phyloP scores from a whole-genome alignment of 768 basidiomycete genomes.

The Calocybe cyanea region DNA sequence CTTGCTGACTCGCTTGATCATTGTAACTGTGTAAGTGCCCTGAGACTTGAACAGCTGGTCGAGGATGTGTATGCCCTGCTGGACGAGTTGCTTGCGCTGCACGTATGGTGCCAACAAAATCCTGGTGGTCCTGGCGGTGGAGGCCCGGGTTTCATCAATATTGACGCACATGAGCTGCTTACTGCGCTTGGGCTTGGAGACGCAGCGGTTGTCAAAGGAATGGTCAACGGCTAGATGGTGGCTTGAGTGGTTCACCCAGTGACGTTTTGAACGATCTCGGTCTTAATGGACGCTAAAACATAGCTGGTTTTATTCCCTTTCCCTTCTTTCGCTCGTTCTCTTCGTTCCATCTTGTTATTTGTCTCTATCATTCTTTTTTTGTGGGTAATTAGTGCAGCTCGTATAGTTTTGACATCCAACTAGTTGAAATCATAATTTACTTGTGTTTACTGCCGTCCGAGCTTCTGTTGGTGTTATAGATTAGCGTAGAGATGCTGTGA shows the following conservation, averaged over 20 bases:
- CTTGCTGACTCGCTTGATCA: conserved; percentile 9
- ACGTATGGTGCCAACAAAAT: conserved; percentile 10
- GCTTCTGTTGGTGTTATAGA: too few species aligned
- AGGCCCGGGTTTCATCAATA: conserved; percentile 6
- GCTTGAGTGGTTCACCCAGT: conserved; percentile 4
- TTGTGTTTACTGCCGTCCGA: too few species aligned
- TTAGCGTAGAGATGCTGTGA: too few species aligned
- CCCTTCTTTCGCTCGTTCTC: too few species aligned
- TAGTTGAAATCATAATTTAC: too few species aligned
- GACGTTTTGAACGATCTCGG: conserved; percentile 10
- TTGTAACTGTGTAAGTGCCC: conserved; percentile 10
- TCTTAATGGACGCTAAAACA: conserved; percentile 1
- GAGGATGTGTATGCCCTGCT: conserved; percentile 10
- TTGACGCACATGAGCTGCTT: conserved; percentile 15
- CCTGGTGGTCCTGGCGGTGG: not conserved
- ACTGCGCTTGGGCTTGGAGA: conserved; percentile 12
- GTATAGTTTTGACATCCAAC: too few species aligned
- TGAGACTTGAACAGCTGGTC: conserved; percentile 11
- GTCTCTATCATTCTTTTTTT: too few species aligned
- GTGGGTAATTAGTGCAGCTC: too few species aligned
- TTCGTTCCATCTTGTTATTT: too few species aligned
- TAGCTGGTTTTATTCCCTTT: too few species aligned
- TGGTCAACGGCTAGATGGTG: conserved; percentile 10
- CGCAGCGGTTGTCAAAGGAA: conserved; percentile 8
- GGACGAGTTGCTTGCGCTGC: conserved; percentile 11